Evolutionary conservation across 148 eudicot genomes (phyloP), one percentile per base, ranked within the genome.

Genomic region (Mesembryanthemum crystallinum): DNA sequence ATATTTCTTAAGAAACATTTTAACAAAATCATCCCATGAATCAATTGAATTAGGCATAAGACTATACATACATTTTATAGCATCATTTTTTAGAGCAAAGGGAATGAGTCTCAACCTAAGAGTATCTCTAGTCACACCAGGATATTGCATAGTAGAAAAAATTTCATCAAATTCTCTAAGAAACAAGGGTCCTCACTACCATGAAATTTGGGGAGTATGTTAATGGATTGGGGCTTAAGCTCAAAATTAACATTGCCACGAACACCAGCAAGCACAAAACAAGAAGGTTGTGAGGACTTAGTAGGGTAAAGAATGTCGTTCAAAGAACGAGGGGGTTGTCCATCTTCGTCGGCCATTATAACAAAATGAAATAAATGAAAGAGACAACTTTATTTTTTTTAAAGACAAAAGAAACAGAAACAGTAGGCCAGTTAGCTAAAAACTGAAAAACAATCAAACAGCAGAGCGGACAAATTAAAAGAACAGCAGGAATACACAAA

Each of bases 131-230:
- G 72, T 9, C 14, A 68, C 57, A 23, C 33, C 32, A 12, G 57
- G 55, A 27, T 23, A 68, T 43, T 45, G 33, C 33, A 68, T 45
- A 3, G 12, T 68, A 24, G 54, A 42, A 35, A 55, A 68, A 8
- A 68, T 20, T 17, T 68, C 72, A 23, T 68, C 72, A 68, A 68
- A 68, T 12, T 68, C 72, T 23, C 57, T 68, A 68, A 68, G 55
- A 68, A 68, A 30, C n/a, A 27, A 45, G 55, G 18, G 33, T 45
- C 54, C 21, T 45, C 72, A n/a, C 33, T 25, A 68, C 54, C 54
- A 12, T 29, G 23, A 68, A 43, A 68, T 9, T 43, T 45, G 24
- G 54, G 72, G 10, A 68, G 72, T 55, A 68, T 68, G n/a, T 20
- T 43, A 43, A 45, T 3, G 23, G 23, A 42, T 1, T 68, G 55